Evolutionary conservation across 2,329 filamentous ascomycete genomes (phyloP).

Genomic region (Dryadomyces quercivorus): DNA sequence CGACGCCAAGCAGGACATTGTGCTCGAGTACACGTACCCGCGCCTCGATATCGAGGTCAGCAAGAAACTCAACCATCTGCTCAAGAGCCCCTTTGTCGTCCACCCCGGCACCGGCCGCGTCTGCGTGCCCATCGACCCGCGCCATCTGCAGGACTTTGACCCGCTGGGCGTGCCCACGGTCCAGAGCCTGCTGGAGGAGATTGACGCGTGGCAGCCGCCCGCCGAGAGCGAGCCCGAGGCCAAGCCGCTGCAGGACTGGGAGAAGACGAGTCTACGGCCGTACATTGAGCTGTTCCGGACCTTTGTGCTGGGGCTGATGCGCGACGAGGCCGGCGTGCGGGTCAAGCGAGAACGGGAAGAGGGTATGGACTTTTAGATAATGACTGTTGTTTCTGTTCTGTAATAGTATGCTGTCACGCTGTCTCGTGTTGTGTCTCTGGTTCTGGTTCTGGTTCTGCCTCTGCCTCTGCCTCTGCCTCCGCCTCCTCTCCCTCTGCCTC

Average conservation of each 20-base stretch:
- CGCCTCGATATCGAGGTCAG: conserved; percentile 93
- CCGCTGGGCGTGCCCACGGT: conserved; percentile 84
- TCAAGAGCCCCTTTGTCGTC: conserved; percentile 93
- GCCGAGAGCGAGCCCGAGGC: conserved; percentile 2
- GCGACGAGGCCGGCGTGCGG: conserved; percentile 51
- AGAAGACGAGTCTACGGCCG: conserved; percentile 90
- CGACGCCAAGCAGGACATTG: conserved; percentile 89
- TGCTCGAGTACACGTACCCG: conserved; percentile 96
- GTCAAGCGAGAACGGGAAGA: conserved; percentile 46
- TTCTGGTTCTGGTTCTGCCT: conserved; percentile 5
- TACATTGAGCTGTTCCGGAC: conserved; percentile 82
- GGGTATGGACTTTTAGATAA: conserved; percentile 40
- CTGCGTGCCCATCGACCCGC: conserved; percentile 84
- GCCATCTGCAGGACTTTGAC: conserved; percentile 67
- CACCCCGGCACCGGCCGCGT: conserved; percentile 90
- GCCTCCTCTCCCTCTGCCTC: not conserved
- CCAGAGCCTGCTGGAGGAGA: conserved; percentile 67
- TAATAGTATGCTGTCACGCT: no score
- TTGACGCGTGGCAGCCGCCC: conserved; percentile 57
- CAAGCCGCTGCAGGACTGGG: conserved; percentile 65
- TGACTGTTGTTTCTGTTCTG: no score
- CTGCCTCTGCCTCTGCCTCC: not conserved
- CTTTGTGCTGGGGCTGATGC: conserved; percentile 69
- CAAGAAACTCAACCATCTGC: conserved; percentile 95
- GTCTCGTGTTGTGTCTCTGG: not conserved